phyloP scores from a whole-genome alignment of 2,329 filamentous ascomycete species.

The Celoporthe dispersa region DNA sequence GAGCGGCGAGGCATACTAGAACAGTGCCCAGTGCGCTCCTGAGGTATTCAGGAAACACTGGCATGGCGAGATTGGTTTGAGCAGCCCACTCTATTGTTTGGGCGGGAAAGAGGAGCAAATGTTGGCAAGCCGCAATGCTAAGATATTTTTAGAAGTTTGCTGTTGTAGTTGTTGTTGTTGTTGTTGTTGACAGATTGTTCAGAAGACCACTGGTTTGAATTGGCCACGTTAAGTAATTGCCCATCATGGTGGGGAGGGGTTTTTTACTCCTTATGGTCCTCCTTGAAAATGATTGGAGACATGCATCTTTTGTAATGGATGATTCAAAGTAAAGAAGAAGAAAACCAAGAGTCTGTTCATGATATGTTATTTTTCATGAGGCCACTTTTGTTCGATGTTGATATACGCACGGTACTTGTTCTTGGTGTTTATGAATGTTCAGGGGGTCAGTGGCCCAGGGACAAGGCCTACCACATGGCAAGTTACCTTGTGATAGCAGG shows the following conservation, averaged over 20 bases:
- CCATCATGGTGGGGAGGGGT: background rate
- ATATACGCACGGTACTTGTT: background rate
- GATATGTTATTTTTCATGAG: background rate
- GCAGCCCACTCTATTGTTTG: background rate
- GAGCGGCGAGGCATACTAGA: background rate
- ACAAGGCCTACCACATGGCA: background rate
- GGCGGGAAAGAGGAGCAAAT: background rate
- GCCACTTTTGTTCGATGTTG: background rate
- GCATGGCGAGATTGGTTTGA: background rate
- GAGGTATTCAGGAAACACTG: background rate
- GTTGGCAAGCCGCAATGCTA: background rate
- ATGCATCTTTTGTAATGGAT: background rate
- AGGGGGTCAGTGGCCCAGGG: background rate
- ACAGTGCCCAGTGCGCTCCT: background rate
- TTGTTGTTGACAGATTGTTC: background rate
- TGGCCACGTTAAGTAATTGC: slow-evolving; percentile 4
- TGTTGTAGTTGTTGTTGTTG: background rate
- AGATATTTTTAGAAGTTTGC: background rate
- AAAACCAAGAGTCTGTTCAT: background rate
- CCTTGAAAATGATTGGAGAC: background rate
- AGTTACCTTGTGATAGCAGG: background rate
- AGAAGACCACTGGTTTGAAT: background rate
- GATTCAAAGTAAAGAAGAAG: too few species aligned
- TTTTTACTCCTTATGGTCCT: background rate
- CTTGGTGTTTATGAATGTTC: background rate